These are phyloP conservation scores for Cucurbitaria berberidis DNA, from an alignment of 2,329 filamentous ascomycete genomes.

Conservation along the genomic window DNA sequence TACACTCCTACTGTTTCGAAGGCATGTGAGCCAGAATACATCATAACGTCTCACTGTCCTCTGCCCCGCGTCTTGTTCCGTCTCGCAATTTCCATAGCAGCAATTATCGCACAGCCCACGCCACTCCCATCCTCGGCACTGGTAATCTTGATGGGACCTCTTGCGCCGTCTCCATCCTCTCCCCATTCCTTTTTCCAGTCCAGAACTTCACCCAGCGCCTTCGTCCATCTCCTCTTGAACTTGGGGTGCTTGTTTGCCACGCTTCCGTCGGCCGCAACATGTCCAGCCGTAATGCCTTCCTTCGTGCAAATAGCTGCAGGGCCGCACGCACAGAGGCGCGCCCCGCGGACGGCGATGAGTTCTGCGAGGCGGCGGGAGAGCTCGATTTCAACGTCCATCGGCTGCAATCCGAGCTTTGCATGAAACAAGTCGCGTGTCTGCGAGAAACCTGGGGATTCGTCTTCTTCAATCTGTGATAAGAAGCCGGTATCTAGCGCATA, in stretches of 20 bases:
- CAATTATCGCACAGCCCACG: slow-evolving; percentile 48
- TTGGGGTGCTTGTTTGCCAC: slow-evolving; percentile 52
- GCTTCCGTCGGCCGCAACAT: slow-evolving; percentile 49
- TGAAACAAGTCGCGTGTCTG: slow-evolving; percentile 29
- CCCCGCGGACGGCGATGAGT: slow-evolving; percentile 42
- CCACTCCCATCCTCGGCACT: slow-evolving; percentile 52
- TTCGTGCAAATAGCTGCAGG: slow-evolving; percentile 47
- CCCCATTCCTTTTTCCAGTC: slow-evolving; percentile 38
- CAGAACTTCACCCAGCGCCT: slow-evolving; percentile 48
- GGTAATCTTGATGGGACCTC: slow-evolving; percentile 44
- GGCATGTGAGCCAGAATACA: neutral
- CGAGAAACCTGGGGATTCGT: slow-evolving; percentile 27
- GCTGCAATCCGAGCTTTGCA: slow-evolving; percentile 26
- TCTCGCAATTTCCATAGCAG: slow-evolving; percentile 39
- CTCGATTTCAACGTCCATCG: slow-evolving; percentile 33
- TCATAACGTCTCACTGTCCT: neutral
- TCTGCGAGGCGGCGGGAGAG: slow-evolving; percentile 38
- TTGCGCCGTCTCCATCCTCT: slow-evolving; percentile 22
- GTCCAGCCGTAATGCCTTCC: slow-evolving; percentile 37
- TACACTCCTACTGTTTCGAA: too few relatives aligned
- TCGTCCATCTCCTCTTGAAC: slow-evolving; percentile 51
- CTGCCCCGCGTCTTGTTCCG: neutral
- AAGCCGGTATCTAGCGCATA: slow-evolving; percentile 90
- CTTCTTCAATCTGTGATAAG: slow-evolving; percentile 83
- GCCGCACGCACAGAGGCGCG: slow-evolving; percentile 48